Evolutionary conservation across 2,329 filamentous ascomycete species (phyloP), one percentile per base, ranked within the genome.

Genomic region (Talaromyces rugulosus): DNA sequence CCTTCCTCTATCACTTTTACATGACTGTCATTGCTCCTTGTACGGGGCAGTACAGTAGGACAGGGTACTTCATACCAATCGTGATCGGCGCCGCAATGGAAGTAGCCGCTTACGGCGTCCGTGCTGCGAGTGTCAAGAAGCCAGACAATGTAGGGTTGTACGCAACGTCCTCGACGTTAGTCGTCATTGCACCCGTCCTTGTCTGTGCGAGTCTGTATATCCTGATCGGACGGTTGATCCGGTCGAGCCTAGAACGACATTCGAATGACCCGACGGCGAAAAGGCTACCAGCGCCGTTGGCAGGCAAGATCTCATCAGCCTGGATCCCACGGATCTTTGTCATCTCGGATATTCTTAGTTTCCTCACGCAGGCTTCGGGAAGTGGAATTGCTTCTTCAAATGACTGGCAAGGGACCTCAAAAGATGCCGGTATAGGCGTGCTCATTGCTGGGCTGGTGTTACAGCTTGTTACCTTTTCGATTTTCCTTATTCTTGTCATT

Each of bases 151-250:
- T 81, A 42, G 66, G 69, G 1, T 69, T 78, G 0, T 81, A 79
- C 59, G 74, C 80, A 5, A 65, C 73, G 44, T 77, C 74, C 0
- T 65, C 74, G 4, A 76, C 75, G 0, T 71, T 80, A 27, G 78
- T 81, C n/a, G 77, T 83, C 12, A 72, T 84, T 47, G 79, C 81
- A 0, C 82, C 82, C 0, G 73, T 83, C 50, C 76, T 83, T 58
- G 69, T 83, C 56, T 80, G 80, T 16, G 82, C 81, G 0, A 80
- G 79, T 1, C 79, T 83, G 60, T 84, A 84, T 68, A 75, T 83
- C 58, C 75, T 83, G 53, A 77, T 84, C 58, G 80, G 78, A n/a
- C 75, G 78, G 12, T 69, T 84, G 5, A 78, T 82, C 59, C 68
- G 23, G 18, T 57, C 51, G 23, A 54, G 27, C 51, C 8, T 18